Conservation (phyloP, 148 eudicot genomes). For the Rhododendron simsii region DNA sequence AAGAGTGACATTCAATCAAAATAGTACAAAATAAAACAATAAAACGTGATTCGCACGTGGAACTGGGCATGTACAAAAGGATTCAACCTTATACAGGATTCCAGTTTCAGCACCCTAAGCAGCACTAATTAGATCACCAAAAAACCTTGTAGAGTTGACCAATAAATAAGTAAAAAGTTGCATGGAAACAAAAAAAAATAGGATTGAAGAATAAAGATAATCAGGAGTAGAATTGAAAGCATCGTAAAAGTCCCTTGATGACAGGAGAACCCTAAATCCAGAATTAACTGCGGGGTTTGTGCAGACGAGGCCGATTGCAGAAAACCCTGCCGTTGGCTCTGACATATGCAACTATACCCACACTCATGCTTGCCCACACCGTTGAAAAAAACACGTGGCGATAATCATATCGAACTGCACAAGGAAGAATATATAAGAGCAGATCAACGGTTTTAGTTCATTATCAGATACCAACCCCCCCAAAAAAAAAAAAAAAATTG, state of each 20-base stretch:
- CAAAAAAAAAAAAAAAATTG: not conserved
- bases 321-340: conserved; percentile 74
- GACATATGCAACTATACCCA: conserved; percentile 53
- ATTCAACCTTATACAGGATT: not conserved
- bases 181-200: not conserved
- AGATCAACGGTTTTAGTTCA: not conserved
- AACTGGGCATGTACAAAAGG: not conserved
- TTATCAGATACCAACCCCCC: not conserved
- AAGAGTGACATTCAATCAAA: not conserved
- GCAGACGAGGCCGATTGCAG: conserved; percentile 85
- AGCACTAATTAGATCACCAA: not conserved
- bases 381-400: conserved; percentile 56
- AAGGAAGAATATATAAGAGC: conserved; percentile 5
- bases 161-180: not conserved
- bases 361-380: conserved; percentile 67
- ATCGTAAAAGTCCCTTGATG: not conserved
- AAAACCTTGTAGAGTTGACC: not conserved
- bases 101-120: not conserved
- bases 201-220: not conserved
- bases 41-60: not conserved
- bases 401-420: conserved; percentile 44
- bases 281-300: conserved; percentile 48
- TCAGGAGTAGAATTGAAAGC: not conserved
- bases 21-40: not conserved
- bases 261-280: not conserved